These are phyloP conservation scores for Xanthoconium purpureum DNA, from an alignment of 768 basidiomycete genomes.

Conservation along the genomic window DNA sequence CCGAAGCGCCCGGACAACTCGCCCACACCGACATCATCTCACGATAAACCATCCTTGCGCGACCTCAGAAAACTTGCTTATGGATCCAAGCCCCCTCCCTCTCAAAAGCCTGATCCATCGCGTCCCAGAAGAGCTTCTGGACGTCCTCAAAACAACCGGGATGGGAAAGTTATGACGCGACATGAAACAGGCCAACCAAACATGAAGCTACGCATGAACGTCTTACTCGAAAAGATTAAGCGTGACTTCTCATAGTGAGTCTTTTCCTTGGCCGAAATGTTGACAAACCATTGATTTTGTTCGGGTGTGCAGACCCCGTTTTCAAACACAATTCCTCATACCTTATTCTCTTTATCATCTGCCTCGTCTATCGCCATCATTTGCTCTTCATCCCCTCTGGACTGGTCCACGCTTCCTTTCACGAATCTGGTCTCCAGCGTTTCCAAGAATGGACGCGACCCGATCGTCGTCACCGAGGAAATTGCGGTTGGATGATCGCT, in stretches of 20 bases:
- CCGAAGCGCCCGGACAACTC: slow-evolving; percentile 1
- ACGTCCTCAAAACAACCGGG: slow-evolving; percentile 15
- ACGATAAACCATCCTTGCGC: slow-evolving; percentile 41
- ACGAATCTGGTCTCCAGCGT: slow-evolving; percentile 66
- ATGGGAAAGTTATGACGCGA: slow-evolving; percentile 30
- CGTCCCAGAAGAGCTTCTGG: slow-evolving; percentile 24
- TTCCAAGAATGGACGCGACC: slow-evolving; percentile 46
- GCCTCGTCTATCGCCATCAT: slow-evolving; percentile 38
- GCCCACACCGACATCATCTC: slow-evolving; percentile 1
- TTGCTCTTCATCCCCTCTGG: slow-evolving; percentile 25
- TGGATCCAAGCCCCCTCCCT: slow-evolving; percentile 53
- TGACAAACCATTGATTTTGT: slow-evolving; percentile 1
- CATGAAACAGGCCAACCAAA: slow-evolving; percentile 49
- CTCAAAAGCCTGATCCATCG: slow-evolving; percentile 49
- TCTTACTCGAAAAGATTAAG: slow-evolving; percentile 83
- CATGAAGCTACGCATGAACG: slow-evolving; percentile 87
- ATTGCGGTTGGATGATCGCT: slow-evolving; percentile 76
- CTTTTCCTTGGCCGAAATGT: background rate
- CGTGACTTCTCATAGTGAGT: slow-evolving; percentile 43
- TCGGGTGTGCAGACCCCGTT: background rate
- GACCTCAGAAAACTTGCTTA: slow-evolving; percentile 65
- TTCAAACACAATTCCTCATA: slow-evolving; percentile 25
- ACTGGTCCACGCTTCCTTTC: slow-evolving; percentile 40
- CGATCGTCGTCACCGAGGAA: slow-evolving; percentile 55
- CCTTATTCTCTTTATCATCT: slow-evolving; percentile 58